phyloP scores from a whole-genome alignment of 2,329 filamentous ascomycete genomes.

The Verticillium dahliae region DNA sequence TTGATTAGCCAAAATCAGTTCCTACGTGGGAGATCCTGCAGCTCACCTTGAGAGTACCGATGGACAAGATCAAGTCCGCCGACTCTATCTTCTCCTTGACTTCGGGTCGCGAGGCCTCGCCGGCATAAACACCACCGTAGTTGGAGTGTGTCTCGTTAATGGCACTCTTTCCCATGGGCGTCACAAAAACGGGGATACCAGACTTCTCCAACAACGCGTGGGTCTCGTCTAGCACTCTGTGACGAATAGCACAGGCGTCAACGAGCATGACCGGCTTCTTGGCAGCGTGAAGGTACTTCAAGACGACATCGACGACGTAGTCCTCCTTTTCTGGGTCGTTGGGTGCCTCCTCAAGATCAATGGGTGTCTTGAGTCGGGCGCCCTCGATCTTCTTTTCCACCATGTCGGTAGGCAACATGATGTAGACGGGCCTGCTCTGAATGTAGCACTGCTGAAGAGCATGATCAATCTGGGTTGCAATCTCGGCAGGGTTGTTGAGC shows the following conservation, averaged over 20 bases:
- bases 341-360: constrained; percentile 56
- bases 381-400: constrained; percentile 71
- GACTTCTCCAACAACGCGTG: constrained; percentile 68
- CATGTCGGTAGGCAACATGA: constrained; percentile 78
- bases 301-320: constrained; percentile 74
- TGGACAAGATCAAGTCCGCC: constrained; percentile 63
- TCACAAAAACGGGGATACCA: constrained; percentile 74
- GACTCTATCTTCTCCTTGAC: constrained; percentile 60
- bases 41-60: constrained; percentile 54
- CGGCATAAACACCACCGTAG: constrained; percentile 80
- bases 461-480: constrained; percentile 70
- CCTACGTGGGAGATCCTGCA: not conserved
- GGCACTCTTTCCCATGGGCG: constrained; percentile 83
- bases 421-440: constrained; percentile 72
- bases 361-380: constrained; percentile 59
- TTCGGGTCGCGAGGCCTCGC: constrained; percentile 62
- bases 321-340: constrained; percentile 70
- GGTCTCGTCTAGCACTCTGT: constrained; percentile 66
- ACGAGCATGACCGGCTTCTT: constrained; percentile 73
- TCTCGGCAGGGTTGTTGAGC: constrained; percentile 62
- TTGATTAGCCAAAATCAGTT: not conserved
- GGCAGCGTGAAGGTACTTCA: constrained; percentile 66
- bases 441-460: constrained; percentile 69
- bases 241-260: constrained; percentile 76
- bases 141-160: constrained; percentile 70